These are phyloP conservation scores for Boletus sp. DNA, from an alignment of 768 basidiomycete genomes.

Conservation along the genomic window DNA sequence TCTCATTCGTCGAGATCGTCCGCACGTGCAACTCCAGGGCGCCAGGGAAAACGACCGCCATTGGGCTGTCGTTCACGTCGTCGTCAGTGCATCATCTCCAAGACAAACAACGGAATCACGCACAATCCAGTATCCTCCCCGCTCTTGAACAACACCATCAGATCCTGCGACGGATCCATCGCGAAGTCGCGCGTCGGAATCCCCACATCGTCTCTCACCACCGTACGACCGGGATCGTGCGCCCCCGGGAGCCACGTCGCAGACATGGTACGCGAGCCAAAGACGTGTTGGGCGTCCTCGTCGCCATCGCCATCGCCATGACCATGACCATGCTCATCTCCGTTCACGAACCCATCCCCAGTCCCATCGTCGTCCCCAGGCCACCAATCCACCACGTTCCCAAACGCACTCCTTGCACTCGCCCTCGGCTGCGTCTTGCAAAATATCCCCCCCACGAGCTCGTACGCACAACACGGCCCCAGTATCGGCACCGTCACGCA, in stretches of 20 bases:
- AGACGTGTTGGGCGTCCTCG: neutral
- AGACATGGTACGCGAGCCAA: constrained; percentile 27
- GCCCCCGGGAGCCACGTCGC: constrained; percentile 21
- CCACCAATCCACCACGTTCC: neutral
- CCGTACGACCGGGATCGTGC: constrained; percentile 3
- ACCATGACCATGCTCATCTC: neutral
- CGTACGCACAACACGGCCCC: constrained; percentile 50
- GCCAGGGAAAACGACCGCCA: constrained; percentile 5
- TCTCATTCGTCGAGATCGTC: constrained; percentile 40
- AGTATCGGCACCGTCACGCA: constrained; percentile 29
- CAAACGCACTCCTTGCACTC: neutral
- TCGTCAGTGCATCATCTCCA: neutral
- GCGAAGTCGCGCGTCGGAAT: constrained; percentile 53
- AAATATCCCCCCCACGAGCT: constrained; percentile 60
- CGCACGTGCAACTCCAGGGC: constrained; percentile 41
- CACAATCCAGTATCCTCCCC: constrained; percentile 18
- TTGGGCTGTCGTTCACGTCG: constrained; percentile 6
- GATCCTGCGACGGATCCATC: constrained; percentile 64
- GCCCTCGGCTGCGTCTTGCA: constrained; percentile 37
- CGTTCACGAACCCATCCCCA: neutral
- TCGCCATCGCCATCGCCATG: neutral
- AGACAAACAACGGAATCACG: neutral
- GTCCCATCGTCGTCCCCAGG: neutral
- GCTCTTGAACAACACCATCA: constrained; percentile 44
- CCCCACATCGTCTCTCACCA: constrained; percentile 37